Percentiles rank a stretch among this genome's conserved stretches.
These are phyloP conservation scores for Rauvolfia tetraphylla DNA, from an alignment of 257 asterid genomes.

Conservation along the genomic window DNA sequence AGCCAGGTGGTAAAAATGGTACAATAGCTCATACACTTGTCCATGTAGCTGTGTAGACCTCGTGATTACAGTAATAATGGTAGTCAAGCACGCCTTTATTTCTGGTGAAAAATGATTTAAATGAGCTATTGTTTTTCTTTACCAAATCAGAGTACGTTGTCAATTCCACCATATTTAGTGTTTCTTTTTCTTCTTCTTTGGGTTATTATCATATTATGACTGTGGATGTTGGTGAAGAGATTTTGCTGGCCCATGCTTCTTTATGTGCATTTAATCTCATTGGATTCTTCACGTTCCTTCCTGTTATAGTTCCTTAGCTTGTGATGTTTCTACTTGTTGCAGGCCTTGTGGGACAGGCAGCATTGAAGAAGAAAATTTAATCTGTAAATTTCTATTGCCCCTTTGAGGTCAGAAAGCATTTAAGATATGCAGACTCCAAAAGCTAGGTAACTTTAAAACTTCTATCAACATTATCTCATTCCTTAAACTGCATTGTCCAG, in stretches of 20 bases:
- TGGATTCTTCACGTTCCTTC: slow-evolving; percentile 45
- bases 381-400: slow-evolving; percentile 14
- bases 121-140: not conserved
- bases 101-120: slow-evolving; percentile 10
- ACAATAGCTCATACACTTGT: slow-evolving; percentile 5
- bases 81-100: slow-evolving; percentile 11
- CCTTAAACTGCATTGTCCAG: not conserved
- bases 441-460: slow-evolving; percentile 12
- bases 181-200: not conserved
- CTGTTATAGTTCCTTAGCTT: slow-evolving; percentile 28
- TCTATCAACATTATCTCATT: slow-evolving; percentile 5
- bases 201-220: slow-evolving; percentile 1
- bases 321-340: slow-evolving; percentile 43
- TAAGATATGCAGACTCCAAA: slow-evolving; percentile 25
- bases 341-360: slow-evolving; percentile 55
- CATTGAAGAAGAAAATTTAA: slow-evolving; percentile 36
- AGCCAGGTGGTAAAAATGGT: slow-evolving; percentile 12
- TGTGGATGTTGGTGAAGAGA: slow-evolving; percentile 9
- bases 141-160: slow-evolving; percentile 5
- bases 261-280: slow-evolving; percentile 47
- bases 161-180: not conserved
- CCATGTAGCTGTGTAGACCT: slow-evolving; percentile 17
- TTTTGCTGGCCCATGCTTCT: slow-evolving; percentile 9
- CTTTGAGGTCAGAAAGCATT: slow-evolving; percentile 1
- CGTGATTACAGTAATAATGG: slow-evolving; percentile 26